These are phyloP conservation scores for Helichrysum umbraculigerum DNA, from an alignment of 129 eudicot genomes.

Conservation along the genomic window DNA sequence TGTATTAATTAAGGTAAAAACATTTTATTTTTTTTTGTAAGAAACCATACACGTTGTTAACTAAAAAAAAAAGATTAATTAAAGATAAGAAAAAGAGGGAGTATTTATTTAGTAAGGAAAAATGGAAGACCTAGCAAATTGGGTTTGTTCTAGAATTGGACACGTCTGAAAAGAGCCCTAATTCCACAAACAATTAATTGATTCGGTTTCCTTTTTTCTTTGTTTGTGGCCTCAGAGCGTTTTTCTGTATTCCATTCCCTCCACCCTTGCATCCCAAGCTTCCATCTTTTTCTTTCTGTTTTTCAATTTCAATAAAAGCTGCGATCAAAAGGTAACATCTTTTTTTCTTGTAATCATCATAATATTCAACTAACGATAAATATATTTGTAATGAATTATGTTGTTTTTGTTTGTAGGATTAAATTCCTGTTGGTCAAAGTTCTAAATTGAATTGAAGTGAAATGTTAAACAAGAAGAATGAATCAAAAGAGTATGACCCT, in stretches of 20 bases:
- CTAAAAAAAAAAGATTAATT: too few relatives aligned
- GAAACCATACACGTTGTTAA: too few relatives aligned
- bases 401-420: constrained; percentile 17
- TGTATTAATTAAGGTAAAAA: too few relatives aligned
- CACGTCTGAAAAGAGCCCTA: constrained; percentile 22
- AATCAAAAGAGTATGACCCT: constrained; percentile 4
- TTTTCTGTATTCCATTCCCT: constrained; percentile 35
- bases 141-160: constrained; percentile 12
- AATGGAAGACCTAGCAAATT: constrained; percentile 16
- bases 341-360: neutral
- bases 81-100: neutral
- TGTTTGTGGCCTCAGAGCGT: constrained; percentile 35
- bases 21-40: too few relatives aligned
- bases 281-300: neutral
- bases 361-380: neutral
- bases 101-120: constrained; percentile 1
- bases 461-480: constrained; percentile 42
- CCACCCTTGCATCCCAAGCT: neutral
- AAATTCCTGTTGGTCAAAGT: constrained; percentile 22
- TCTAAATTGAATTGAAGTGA: constrained; percentile 19
- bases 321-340: constrained; percentile 35
- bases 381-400: neutral
- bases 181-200: constrained; percentile 2
- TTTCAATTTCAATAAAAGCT: constrained; percentile 28
- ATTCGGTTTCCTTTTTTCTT: constrained; percentile 8